Evolutionary conservation across 148 eudicot species (phyloP).

Genomic region (Cornus florida): DNA sequence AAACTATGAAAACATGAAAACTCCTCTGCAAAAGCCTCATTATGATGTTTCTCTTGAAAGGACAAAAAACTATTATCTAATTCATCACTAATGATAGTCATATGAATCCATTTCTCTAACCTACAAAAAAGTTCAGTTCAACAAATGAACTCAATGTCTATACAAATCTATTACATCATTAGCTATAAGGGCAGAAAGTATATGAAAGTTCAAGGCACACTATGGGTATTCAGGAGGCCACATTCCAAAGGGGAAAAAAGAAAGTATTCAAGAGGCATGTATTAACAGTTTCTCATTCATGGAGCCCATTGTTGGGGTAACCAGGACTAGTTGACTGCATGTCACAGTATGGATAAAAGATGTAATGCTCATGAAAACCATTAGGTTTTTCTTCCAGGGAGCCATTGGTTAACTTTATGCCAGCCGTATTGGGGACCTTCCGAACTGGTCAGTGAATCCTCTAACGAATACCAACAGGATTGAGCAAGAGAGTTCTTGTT

Average conservation of each 20-base stretch:
- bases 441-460: no score
- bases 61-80: neutral
- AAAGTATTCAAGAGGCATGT: neutral
- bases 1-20: neutral
- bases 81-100: neutral
- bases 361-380: neutral
- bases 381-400: neutral
- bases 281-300: neutral
- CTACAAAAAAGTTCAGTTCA: neutral
- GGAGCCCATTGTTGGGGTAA: neutral
- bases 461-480: neutral
- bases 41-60: neutral
- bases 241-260: no score
- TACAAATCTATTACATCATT: neutral
- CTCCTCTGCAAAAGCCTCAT: neutral
- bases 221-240: neutral
- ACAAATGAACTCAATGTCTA: neutral
- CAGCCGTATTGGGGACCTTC: no score
- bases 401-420: neutral
- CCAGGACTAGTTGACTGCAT: constrained; percentile 8
- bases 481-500: neutral
- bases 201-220: neutral
- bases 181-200: neutral
- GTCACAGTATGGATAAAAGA: neutral
- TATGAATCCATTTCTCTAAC: neutral